These are phyloP conservation scores for Yamadazyma taylorii DNA, from an alignment of 1,139 yeast species.

Conservation along the genomic window DNA sequence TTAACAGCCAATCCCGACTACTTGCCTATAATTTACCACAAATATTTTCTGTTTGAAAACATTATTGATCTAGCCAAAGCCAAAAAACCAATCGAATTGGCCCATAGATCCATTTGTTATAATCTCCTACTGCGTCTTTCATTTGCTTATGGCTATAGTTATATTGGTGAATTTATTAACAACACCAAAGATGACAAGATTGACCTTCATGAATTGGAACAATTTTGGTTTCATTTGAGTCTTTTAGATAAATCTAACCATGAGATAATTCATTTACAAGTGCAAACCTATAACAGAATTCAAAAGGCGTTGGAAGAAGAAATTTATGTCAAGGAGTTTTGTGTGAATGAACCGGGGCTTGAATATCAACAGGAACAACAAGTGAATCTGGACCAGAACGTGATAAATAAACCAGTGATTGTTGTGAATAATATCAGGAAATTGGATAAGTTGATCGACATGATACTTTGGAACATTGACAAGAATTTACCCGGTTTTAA, in stretches of 20 bases:
- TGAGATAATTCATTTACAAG: conserved; percentile 9
- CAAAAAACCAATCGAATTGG: not conserved
- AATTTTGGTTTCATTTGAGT: conserved; percentile 26
- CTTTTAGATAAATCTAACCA: conserved; percentile 25
- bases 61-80: not conserved
- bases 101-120: conserved; percentile 5
- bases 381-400: too few species aligned
- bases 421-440: too few species aligned
- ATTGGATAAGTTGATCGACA: too few species aligned
- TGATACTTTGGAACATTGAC: too few species aligned
- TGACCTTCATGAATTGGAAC: conserved; percentile 17
- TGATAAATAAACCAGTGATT: too few species aligned
- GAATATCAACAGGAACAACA: not conserved
- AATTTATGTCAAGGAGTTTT: too few species aligned
- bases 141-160: conserved; percentile 17
- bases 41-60: conserved; percentile 2
- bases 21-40: conserved; percentile 18
- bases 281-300: too few species aligned
- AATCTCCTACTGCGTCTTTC: conserved; percentile 17
- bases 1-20: conserved; percentile 15
- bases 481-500: too few species aligned
- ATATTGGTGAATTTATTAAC: conserved; percentile 6
- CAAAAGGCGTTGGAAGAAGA: too few species aligned
- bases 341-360: too few species aligned
- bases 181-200: not conserved